Base-by-base conservation (phyloP, 306 rosid species). In the Trifolium subterraneum region DNA sequence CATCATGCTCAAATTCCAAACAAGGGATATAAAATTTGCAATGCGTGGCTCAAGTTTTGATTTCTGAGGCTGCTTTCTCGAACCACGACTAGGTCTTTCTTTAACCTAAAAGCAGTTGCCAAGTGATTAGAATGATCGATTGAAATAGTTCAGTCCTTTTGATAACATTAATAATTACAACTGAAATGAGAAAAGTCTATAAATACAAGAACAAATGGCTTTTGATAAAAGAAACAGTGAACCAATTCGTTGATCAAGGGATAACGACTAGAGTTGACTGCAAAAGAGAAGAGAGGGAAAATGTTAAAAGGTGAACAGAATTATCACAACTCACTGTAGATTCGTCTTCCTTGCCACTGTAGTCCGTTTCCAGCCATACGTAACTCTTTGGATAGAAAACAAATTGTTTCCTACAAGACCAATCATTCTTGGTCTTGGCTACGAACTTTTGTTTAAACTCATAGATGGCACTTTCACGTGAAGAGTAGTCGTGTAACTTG, bases 1-100 rank as follows among this genome's bases (percentile, higher is more conserved):
- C 99, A 94, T 94, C 99, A 94, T 94, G 86, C 92, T 83, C 70
- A 92, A 68, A 33, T 94, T 92, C 86, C 99, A 92, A 80, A 94
- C 79, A 29, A 94, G 96, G 64, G 99, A 92, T 61, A 94, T 86
- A 73, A 94, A 90, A 70, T 87, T 90, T 66, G 97, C 97, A 50
- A 94, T 44, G 29, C 82, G 79, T 12, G 87, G 69, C 78, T 92
- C 99, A 73, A 94, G 96, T 84, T 86, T 79, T 23, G 96, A 83
- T 70, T 87, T 86, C 69, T 62, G 66, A 63, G 88, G 95, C 84
- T 90, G 90, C 78, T 75, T 77, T 82, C 72, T 86, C 68, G 86
- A 52, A 72, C 79, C 64, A 63, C 55, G 68, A 54, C 35, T 74
- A 27, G 77, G 73, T 54, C 74, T 83, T 76, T 82, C 80, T 69